phyloP scores from a whole-genome alignment of 495 filamentous ascomycete genomes.

The Daldinia vernicosa region DNA sequence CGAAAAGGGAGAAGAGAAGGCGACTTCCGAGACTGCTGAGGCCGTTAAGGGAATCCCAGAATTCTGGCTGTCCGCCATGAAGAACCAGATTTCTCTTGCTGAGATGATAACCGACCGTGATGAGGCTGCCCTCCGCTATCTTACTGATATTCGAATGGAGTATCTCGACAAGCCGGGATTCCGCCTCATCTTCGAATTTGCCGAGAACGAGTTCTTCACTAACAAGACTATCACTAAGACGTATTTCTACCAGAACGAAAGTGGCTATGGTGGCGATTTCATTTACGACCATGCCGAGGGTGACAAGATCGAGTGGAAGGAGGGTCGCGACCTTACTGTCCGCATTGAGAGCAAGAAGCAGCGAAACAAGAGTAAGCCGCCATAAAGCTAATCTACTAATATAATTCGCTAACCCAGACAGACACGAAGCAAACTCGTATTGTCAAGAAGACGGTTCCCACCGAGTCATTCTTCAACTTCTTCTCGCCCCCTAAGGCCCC shows the following conservation, averaged over 20 bases:
- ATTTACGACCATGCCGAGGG: slow-evolving; percentile 99
- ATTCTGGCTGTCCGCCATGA: slow-evolving; percentile 99
- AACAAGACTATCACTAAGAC: slow-evolving; percentile 98
- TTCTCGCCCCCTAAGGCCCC: slow-evolving; percentile 95
- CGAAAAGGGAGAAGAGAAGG: slow-evolving; percentile 62
- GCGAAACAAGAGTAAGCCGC: slow-evolving; percentile 93
- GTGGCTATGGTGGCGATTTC: slow-evolving; percentile 96
- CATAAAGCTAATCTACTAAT: neutral
- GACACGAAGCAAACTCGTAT: slow-evolving; percentile 99
- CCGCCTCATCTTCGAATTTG: slow-evolving; percentile 96
- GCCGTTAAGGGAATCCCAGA: slow-evolving; percentile 84
- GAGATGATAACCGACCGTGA: slow-evolving; percentile 99
- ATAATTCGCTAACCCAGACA: slow-evolving; percentile 55
- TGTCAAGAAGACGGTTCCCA: slow-evolving; percentile 98
- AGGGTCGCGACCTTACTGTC: slow-evolving; percentile 90
- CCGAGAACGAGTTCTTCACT: slow-evolving; percentile 92
- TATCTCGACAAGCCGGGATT: slow-evolving; percentile 98
- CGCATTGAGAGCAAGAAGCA: slow-evolving; percentile 98
- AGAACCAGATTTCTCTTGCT: slow-evolving; percentile 94
- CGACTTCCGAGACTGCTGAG: slow-evolving; percentile 55
- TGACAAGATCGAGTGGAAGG: slow-evolving; percentile 97
- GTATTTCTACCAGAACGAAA: slow-evolving; percentile 99
- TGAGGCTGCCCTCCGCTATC: slow-evolving; percentile 86
- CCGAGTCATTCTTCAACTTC: slow-evolving; percentile 99
- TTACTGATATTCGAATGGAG: slow-evolving; percentile 98